phyloP scores from a whole-genome alignment of 164 flowering plant genomes.

The Sedum album region DNA sequence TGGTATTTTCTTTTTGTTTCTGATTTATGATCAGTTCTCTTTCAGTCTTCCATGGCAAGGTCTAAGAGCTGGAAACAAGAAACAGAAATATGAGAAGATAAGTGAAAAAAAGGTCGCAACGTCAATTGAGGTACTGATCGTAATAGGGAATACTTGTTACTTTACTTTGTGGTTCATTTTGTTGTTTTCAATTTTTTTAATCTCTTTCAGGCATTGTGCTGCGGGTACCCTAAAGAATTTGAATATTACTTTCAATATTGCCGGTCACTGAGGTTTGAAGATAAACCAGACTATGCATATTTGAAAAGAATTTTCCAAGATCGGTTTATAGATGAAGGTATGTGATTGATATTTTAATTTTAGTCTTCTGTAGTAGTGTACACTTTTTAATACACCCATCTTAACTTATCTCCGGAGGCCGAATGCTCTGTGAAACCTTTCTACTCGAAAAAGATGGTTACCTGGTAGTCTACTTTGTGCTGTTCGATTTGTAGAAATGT shows the following conservation, averaged over 20 bases:
- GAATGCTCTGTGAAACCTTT: neutral
- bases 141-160: neutral
- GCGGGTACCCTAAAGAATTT: constrained; percentile 93
- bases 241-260: constrained; percentile 95
- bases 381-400: neutral
- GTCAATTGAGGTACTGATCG: constrained; percentile 47
- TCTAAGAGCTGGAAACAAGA: constrained; percentile 61
- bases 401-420: neutral
- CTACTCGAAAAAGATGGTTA: neutral
- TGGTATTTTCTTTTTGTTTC: constrained; percentile 9
- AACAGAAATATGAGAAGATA: constrained; percentile 64
- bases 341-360: constrained; percentile 3
- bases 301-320: constrained; percentile 90
- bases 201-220: constrained; percentile 58
- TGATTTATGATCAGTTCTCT: constrained; percentile 10
- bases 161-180: constrained; percentile 12
- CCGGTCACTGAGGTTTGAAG: constrained; percentile 90
- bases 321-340: constrained; percentile 96
- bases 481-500: neutral
- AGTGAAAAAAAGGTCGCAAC: constrained; percentile 69
- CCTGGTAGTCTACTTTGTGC: neutral
- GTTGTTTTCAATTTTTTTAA: neutral
- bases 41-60: constrained; percentile 86
- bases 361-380: neutral
- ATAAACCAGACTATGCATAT: constrained; percentile 94